Evolutionary conservation across 179 eudicot genomes (phyloP).

Genomic region (Actinidia polygama): DNA sequence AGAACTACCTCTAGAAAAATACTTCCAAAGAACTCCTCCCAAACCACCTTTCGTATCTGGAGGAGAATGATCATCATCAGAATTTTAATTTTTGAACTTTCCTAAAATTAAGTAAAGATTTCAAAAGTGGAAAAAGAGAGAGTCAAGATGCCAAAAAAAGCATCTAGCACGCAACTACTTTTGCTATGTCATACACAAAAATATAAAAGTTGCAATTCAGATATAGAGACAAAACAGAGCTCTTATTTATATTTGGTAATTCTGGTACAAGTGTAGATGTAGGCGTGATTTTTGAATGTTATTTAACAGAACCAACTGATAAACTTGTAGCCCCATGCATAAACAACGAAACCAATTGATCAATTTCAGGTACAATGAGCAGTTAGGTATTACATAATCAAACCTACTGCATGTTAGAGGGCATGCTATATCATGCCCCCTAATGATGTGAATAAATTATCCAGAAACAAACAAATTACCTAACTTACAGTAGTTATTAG

Average conservation of each 20-base stretch:
- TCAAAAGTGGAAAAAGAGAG: neutral
- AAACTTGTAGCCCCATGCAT: neutral
- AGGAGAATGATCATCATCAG: conserved; percentile 44
- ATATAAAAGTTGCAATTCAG: neutral
- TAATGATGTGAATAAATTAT: no score
- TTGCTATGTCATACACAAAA: neutral
- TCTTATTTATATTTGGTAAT: neutral
- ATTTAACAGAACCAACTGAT: neutral
- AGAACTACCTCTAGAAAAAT: conserved; percentile 66
- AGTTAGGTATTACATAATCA: no score
- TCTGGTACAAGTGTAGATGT: neutral
- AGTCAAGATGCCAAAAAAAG: neutral
- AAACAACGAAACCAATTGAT: neutral
- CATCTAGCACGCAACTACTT: neutral
- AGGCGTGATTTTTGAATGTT: neutral
- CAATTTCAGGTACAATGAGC: no score
- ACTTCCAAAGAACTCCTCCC: conserved; percentile 82
- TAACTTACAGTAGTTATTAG: no score
- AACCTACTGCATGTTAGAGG: no score
- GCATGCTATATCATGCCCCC: no score
- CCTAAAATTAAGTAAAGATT: conserved; percentile 43
- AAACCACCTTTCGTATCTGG: conserved; percentile 55
- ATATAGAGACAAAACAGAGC: neutral
- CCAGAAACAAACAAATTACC: no score
- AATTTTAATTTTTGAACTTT: no score